phyloP scores from a whole-genome alignment of 495 filamentous ascomycete species.

The Hypoxylon lienhwacheense region DNA sequence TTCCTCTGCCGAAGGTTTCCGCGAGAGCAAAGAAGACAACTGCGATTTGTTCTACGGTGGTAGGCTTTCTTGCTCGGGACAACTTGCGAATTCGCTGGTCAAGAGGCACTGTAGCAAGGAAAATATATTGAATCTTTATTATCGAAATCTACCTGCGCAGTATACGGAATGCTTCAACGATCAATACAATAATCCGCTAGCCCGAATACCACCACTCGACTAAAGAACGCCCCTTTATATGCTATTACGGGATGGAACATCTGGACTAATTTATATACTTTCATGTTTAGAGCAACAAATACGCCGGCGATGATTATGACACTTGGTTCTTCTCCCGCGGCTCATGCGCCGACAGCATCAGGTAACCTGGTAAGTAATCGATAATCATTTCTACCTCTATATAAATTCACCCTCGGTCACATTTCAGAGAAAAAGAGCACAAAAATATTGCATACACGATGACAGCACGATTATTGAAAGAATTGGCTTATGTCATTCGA shows the following conservation, averaged over 20 bases:
- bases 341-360: constrained; percentile 38
- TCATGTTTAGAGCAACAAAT: constrained; percentile 18
- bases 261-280: constrained; percentile 11
- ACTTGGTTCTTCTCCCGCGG: constrained; percentile 34
- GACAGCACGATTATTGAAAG: too few species aligned
- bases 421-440: too few species aligned
- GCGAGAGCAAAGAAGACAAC: background rate
- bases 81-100: too few species aligned
- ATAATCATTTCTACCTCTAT: background rate
- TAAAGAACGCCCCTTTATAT: background rate
- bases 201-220: background rate
- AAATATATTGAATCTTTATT: too few species aligned
- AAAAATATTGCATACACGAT: too few species aligned
- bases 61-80: too few species aligned
- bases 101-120: too few species aligned
- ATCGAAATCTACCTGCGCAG: too few species aligned
- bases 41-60: too few species aligned
- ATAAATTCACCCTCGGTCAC: too few species aligned
- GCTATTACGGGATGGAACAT: background rate
- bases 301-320: constrained; percentile 14
- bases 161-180: too few species aligned
- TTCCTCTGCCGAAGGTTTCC: background rate
- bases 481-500: too few species aligned
- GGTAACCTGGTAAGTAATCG: constrained; percentile 36
- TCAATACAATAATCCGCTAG: background rate